A percentile compares a stretch with the other conserved stretches of the same genome.
Evolutionary conservation across 306 rosid species (phyloP).

Genomic region (barrel medic (Medicago truncatula)): DNA sequence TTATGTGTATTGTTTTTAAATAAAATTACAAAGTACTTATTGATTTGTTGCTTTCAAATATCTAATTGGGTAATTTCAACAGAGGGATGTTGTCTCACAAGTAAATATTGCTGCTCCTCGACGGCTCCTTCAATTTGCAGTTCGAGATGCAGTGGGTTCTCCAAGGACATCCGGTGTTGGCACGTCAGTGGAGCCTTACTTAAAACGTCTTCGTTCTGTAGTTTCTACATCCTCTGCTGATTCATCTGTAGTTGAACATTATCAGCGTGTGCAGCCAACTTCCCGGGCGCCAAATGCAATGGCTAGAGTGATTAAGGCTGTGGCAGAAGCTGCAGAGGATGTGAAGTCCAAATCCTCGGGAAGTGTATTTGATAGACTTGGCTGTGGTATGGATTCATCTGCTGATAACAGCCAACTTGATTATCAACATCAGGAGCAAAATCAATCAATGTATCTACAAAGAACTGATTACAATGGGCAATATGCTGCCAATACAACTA

Average conservation of each 20-base stretch:
- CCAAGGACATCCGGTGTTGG: slow-evolving; percentile 55
- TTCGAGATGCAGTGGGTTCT: slow-evolving; percentile 87
- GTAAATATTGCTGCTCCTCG: slow-evolving; percentile 72
- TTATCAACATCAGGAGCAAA: slow-evolving; percentile 52
- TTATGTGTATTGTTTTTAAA: slow-evolving; percentile 4
- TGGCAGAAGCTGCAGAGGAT: slow-evolving; percentile 92
- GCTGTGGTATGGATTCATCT: slow-evolving; percentile 58
- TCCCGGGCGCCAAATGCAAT: slow-evolving; percentile 75
- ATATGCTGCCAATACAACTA: slow-evolving; percentile 47
- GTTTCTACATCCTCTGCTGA: slow-evolving; percentile 72
- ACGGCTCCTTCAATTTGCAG: slow-evolving; percentile 86
- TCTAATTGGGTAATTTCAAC: slow-evolving; percentile 47
- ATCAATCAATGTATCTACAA: slow-evolving; percentile 44
- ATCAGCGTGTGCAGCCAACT: slow-evolving; percentile 56
- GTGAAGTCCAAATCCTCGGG: slow-evolving; percentile 77
- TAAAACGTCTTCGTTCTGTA: slow-evolving; percentile 93
- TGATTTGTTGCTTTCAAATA: slow-evolving; percentile 32
- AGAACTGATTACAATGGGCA: slow-evolving; percentile 54
- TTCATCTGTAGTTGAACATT: slow-evolving; percentile 60
- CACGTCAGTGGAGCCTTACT: slow-evolving; percentile 54
- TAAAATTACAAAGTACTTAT: not conserved
- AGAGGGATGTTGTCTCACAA: slow-evolving; percentile 72
- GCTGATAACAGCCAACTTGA: slow-evolving; percentile 52
- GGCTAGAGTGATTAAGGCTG: slow-evolving; percentile 89
- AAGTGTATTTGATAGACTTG: slow-evolving; percentile 91